phyloP scores from a whole-genome alignment of 345 rosid species.

The Aquilaria yunnanensis region DNA sequence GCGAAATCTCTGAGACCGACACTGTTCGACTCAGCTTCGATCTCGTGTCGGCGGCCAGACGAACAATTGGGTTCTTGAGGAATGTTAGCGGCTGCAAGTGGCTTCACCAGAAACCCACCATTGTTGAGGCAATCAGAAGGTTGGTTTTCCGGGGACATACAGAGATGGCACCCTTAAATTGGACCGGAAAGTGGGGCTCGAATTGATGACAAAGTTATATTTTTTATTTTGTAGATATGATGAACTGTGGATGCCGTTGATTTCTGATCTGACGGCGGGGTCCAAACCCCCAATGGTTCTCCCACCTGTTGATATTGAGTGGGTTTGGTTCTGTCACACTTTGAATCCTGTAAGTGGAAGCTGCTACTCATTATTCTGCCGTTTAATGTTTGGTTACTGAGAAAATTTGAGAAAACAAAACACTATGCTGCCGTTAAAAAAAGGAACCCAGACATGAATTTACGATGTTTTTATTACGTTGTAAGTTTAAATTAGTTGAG shows the following conservation, averaged over 20 bases:
- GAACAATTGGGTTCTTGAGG: constrained; percentile 54
- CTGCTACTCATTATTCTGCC: background rate
- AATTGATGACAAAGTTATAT: background rate
- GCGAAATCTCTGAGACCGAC: constrained; percentile 55
- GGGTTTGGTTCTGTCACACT: constrained; percentile 96
- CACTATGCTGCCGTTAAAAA: background rate
- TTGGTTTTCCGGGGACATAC: constrained; percentile 7
- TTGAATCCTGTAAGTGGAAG: constrained; percentile 80
- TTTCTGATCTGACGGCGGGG: constrained; percentile 64
- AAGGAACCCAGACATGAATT: background rate
- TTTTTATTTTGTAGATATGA: constrained; percentile 55
- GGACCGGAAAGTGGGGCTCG: constrained; percentile 10
- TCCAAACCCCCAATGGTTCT: constrained; percentile 56
- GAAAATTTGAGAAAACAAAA: constrained; percentile 17
- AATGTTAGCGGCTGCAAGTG: constrained; percentile 49
- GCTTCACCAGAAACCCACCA: constrained; percentile 51
- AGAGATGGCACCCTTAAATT: background rate
- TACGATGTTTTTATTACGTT: background rate
- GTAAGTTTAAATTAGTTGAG: background rate
- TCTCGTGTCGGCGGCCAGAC: constrained; percentile 65
- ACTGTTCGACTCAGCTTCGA: constrained; percentile 45
- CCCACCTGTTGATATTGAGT: constrained; percentile 90
- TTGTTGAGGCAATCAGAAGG: constrained; percentile 78
- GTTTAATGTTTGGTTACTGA: constrained; percentile 19
- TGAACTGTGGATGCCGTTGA: constrained; percentile 94